Conservation (phyloP, 805 yeast species). For the Kazachstania taianensis region DNA sequence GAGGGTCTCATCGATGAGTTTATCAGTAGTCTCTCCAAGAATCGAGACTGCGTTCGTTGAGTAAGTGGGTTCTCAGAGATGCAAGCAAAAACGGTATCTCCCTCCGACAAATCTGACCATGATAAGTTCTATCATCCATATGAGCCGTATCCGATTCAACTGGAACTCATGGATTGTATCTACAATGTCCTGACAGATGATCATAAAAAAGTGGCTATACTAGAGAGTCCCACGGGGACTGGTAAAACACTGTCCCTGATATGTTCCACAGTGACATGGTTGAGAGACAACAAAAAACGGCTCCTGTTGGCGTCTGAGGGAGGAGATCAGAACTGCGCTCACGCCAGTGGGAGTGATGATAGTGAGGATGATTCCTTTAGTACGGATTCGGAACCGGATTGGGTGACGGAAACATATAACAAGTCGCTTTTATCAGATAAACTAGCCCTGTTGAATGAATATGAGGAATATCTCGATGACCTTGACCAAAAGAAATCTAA, state of each 20-base stretch:
- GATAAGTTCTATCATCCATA: conserved; percentile 56
- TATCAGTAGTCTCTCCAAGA: no score
- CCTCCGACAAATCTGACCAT: not conserved
- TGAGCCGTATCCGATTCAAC: conserved; percentile 69
- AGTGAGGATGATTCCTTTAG: conserved; percentile 19
- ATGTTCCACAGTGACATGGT: conserved; percentile 79
- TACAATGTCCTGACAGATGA: conserved; percentile 43
- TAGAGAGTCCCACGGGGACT: conserved; percentile 92
- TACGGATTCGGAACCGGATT: conserved; percentile 45
- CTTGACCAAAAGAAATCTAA: not conserved
- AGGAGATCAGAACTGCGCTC: conserved; percentile 11
- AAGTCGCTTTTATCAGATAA: conserved; percentile 20
- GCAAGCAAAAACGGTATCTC: not conserved
- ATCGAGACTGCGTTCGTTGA: no score
- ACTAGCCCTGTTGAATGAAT: conserved; percentile 21
- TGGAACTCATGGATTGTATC: conserved; percentile 65
- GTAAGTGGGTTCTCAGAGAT: not conserved
- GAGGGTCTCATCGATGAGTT: no score
- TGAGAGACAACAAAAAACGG: conserved; percentile 40
- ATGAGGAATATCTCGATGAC: conserved; percentile 27
- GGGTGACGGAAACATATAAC: conserved; percentile 43
- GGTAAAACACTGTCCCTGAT: conserved; percentile 85
- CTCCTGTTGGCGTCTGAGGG: no score
- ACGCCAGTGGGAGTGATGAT: conserved; percentile 28
- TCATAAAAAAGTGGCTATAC: conserved; percentile 57